Evolutionary conservation across 2,329 filamentous ascomycete genomes (phyloP), one percentile per base, ranked within the genome.

Genomic region (Corniculantispora saksenae): DNA sequence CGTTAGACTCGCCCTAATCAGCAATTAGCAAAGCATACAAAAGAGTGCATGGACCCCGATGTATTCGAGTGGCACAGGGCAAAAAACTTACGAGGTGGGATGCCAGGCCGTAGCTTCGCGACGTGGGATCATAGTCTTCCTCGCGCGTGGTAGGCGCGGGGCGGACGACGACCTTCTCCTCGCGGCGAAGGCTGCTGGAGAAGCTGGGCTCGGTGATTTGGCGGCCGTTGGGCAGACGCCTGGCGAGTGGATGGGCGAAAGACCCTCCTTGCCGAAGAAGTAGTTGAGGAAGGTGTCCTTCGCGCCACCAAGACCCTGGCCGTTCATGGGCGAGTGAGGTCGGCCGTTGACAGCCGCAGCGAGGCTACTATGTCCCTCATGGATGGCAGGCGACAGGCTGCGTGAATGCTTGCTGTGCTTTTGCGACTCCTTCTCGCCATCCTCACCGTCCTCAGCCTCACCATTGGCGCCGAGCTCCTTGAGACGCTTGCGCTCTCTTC

Each of bases 281-380:
- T 99, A 99, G 79, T 94, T 98, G 67, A 99, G 79, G 82, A 99
- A 99, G 0, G 93, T 96, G 79, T 99, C 95, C 67, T 90, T 87
- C 48, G 92, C 87, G 66, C 82, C 86, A 64, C 89, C 89, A 58
- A 85, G 76, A 5, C 81, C 81, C 43, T 64, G 86, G 29, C 82
- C 82, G 68, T 86, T 86, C 68, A 91, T 84, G 13, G 89, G 88
- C 51, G 89, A 90, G 38, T 80, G 80, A 43, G 87, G 82, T 62
- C 90, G 83, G 64, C 90, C 89, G 70, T 93, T 93, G 71, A 93
- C 79, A 13, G 89, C 84, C 38, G 88, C 84, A 43, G 87, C 82
- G 67, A 93, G 84, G 68, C 84, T 84, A 62, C 79, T 77, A 2
- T 82, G 75, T 55, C 89, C 89, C 72, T 90, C 90, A 72, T 93